A percentile compares a stretch with the other conserved stretches of the same genome.
These are phyloP conservation scores for Prunus yedoensis DNA, from an alignment of 331 rosid species.

Conservation along the genomic window DNA sequence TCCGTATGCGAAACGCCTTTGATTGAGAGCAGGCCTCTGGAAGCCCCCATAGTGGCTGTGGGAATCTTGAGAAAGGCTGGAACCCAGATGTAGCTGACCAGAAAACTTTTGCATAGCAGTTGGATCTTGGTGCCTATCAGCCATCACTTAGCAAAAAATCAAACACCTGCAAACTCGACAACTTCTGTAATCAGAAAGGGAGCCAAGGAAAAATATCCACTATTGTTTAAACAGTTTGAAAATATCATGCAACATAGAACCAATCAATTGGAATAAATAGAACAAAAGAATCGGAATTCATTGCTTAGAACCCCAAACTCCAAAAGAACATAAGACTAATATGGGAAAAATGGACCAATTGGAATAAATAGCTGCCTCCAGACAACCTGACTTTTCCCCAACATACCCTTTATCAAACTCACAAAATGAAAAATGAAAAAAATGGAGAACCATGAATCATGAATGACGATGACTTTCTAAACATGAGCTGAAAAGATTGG, in stretches of 20 bases:
- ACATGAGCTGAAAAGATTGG: neutral
- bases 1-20: slow-evolving; percentile 34
- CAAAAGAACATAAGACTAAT: too few relatives aligned
- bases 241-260: neutral
- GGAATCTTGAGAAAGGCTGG: slow-evolving; percentile 38
- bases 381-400: neutral
- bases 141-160: slow-evolving; percentile 38
- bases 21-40: slow-evolving; percentile 37
- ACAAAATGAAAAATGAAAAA: too few relatives aligned
- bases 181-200: neutral
- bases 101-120: slow-evolving; percentile 46
- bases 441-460: neutral
- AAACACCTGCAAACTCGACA: slow-evolving; percentile 29
- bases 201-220: neutral
- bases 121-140: slow-evolving; percentile 54
- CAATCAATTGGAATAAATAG: too few relatives aligned
- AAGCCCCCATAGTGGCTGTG: slow-evolving; percentile 35
- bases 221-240: neutral
- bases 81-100: slow-evolving; percentile 53
- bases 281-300: too few relatives aligned
- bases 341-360: too few relatives aligned
- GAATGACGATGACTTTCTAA: neutral
- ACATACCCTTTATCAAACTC: neutral
- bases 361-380: too few relatives aligned
- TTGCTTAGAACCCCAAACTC: too few relatives aligned